phyloP scores from a whole-genome alignment of 805 yeast species.

The Middelhovenomyces tepae region DNA sequence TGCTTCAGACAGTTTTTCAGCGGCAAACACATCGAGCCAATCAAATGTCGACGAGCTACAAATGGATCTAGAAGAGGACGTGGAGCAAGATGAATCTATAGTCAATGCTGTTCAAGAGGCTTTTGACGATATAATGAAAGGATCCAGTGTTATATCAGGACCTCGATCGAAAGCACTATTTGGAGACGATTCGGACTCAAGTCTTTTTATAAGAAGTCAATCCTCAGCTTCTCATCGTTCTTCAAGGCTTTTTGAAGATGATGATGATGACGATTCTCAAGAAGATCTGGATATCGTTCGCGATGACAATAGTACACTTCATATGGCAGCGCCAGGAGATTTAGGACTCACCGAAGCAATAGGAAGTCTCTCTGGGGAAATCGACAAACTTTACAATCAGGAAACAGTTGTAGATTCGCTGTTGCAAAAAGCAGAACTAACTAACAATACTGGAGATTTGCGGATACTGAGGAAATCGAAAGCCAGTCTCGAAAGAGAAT shows the following conservation, averaged over 20 bases:
- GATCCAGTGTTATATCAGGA: neutral
- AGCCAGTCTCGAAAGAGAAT: constrained; percentile 57
- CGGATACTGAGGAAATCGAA: constrained; percentile 61
- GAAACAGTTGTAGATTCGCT: constrained; percentile 56
- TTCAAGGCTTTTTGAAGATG: no score
- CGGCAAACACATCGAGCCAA: neutral
- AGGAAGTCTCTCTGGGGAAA: constrained; percentile 44
- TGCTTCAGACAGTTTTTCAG: constrained; percentile 27
- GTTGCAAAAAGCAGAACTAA: constrained; percentile 72
- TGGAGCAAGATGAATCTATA: constrained; percentile 28
- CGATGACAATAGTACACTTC: constrained; percentile 23
- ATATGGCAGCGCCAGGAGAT: constrained; percentile 61
- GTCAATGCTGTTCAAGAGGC: constrained; percentile 61
- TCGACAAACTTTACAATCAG: constrained; percentile 53
- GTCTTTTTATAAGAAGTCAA: no score
- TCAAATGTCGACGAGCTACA: constrained; percentile 24
- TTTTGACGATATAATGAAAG: constrained; percentile 42
- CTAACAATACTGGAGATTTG: constrained; percentile 64
- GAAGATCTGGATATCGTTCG: constrained; percentile 7
- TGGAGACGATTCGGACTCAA: constrained; percentile 15
- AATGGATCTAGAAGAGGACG: constrained; percentile 19
- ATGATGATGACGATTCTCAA: constrained; percentile 22
- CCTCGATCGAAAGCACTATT: constrained; percentile 17
- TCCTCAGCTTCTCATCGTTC: no score
- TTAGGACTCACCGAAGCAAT: constrained; percentile 61